Evolutionary conservation across 345 rosid species (phyloP).

Genomic region (Lepidium africanum): DNA sequence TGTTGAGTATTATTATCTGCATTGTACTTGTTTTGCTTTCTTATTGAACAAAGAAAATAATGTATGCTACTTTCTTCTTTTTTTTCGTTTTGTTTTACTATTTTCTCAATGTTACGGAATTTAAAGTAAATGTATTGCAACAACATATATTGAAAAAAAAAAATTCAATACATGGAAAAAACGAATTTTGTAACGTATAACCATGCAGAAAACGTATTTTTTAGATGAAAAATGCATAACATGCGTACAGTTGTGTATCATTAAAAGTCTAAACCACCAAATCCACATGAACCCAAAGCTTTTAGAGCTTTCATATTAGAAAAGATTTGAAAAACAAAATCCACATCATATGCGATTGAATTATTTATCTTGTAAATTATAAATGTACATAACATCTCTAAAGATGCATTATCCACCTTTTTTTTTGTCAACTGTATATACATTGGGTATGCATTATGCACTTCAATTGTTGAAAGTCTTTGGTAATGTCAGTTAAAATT

Average conservation of each 20-base stretch:
- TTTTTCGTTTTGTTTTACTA: not conserved
- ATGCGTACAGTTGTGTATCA: not conserved
- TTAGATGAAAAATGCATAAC: too few species aligned
- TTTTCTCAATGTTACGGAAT: not conserved
- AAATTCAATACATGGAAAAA: not conserved
- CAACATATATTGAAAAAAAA: not conserved
- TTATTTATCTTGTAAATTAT: too few species aligned
- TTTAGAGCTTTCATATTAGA: not conserved
- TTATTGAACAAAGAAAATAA: constrained; percentile 23
- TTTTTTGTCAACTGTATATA: too few species aligned
- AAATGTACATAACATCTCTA: too few species aligned
- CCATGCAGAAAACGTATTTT: not conserved
- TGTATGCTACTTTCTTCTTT: not conserved
- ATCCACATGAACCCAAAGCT: not conserved
- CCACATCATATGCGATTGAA: not conserved
- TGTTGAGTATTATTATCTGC: constrained; percentile 4
- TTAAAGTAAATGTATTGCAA: not conserved
- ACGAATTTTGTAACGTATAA: not conserved
- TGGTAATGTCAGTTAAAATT: not conserved
- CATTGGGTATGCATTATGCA: too few species aligned
- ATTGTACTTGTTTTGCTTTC: not conserved
- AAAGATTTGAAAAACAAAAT: not conserved
- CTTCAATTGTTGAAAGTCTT: not conserved
- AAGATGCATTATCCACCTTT: too few species aligned
- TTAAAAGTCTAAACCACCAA: not conserved